Evolutionary conservation across 2,329 filamentous ascomycete genomes (phyloP).

Genomic region (Phialophora chinensis): DNA sequence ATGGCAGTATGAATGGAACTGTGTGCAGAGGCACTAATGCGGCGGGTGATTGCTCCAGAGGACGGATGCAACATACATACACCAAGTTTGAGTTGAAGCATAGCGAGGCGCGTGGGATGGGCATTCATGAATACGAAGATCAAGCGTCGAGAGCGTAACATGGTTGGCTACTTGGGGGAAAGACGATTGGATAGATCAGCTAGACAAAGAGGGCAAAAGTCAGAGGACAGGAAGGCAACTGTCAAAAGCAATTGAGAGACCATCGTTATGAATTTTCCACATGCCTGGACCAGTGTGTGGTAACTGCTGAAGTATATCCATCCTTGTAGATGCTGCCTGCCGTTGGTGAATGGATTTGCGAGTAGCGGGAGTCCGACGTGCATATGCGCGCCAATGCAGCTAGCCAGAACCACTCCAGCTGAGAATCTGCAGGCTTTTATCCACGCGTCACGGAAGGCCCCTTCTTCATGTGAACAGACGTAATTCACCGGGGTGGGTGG

Average conservation of each 20-base stretch:
- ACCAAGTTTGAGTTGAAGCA: conserved; percentile 16
- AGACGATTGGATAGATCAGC: conserved; percentile 13
- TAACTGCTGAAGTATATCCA: conserved; percentile 5
- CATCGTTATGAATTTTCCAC: background rate
- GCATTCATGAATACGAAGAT: conserved; percentile 17
- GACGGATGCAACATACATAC: conserved; percentile 7
- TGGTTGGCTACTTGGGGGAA: conserved; percentile 3
- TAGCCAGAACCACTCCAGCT: conserved; percentile 20
- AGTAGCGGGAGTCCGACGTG: conserved; percentile 24
- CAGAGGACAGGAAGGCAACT: background rate
- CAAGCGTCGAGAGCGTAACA: background rate
- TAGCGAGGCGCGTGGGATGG: conserved; percentile 27
- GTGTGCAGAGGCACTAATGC: conserved; percentile 56
- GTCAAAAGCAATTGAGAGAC: conserved; percentile 4
- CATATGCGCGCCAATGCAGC: conserved; percentile 30
- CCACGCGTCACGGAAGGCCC: conserved; percentile 15
- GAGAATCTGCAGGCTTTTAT: conserved; percentile 19
- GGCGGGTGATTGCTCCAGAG: conserved; percentile 1
- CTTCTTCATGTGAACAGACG: conserved; percentile 12
- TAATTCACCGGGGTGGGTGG: background rate
- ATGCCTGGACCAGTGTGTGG: conserved; percentile 9
- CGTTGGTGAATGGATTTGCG: conserved; percentile 15
- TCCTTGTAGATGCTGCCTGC: conserved; percentile 9
- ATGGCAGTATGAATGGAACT: conserved; percentile 63
- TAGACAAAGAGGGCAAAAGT: conserved; percentile 9